Base-by-base conservation (phyloP, 495 filamentous ascomycete species). In the Hyaloscypha bicolor region DNA sequence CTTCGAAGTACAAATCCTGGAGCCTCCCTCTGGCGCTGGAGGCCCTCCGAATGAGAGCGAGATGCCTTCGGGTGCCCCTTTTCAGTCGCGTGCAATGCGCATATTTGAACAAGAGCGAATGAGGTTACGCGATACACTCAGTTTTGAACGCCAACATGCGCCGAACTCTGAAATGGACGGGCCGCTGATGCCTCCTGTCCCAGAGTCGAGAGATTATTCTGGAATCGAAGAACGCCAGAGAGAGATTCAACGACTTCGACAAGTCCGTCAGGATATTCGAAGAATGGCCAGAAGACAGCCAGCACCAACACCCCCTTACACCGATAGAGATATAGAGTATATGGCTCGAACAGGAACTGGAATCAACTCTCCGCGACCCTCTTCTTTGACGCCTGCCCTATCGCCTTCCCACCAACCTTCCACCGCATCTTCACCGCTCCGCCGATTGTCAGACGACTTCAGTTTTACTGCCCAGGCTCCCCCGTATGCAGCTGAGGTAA, bases 161-260 rank as follows among this genome's bases (percentile, higher is more conserved):
- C 32, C 60, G 25, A 52, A 42, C 33, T 25, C 42, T 21, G 62
- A 66, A 16, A 21, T 57, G n/a, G 70, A 72, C 59, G 64, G 56
- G 1, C 66, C 66, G 9, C 60, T 62, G 14, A 62, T 77, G 56
- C 78, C 76, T 6, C 76, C 76, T 3, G 78, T 75, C 9, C 78
- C 78, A 11, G 78, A 80, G 52, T 69, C 78, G 22, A 70, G 74
- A 63, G 75, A 77, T 62, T 62, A 69, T 57, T 45, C 59, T 52
- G 35, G 21, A 21, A 25, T 65, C 42, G 64, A 65, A 30, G 62
- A 62, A 59, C 30, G 65, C 9, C 59, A 67, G 22, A 66, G 65
- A 19, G 64, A 71, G 32, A 56, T 69, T 6, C 35, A 59, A 3
- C 58, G 63, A 22, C 39, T 70, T n/a, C 61, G 39, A 19, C 62